phyloP scores from a whole-genome alignment of 805 yeast species.

The Ogataea nitratoaversa region DNA sequence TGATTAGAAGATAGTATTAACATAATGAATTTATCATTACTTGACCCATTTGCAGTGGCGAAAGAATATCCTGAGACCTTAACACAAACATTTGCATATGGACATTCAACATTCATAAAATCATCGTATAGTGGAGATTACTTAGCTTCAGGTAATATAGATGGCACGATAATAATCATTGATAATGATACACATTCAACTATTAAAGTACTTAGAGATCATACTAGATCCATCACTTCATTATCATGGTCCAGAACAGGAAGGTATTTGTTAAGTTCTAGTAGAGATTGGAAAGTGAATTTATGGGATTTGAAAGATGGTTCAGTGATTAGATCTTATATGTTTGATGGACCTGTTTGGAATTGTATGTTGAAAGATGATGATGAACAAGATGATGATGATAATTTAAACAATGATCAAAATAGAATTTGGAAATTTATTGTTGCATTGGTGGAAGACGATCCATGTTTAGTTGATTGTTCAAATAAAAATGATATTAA shows the following conservation, averaged over 20 bases:
- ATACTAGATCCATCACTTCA: constrained; percentile 69
- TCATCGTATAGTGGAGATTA: constrained; percentile 79
- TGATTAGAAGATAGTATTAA: neutral
- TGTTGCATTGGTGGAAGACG: constrained; percentile 63
- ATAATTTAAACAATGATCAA: too few relatives aligned
- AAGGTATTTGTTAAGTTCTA: constrained; percentile 59
- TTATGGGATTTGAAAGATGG: constrained; percentile 68
- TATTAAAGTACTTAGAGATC: constrained; percentile 56
- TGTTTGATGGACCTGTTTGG: constrained; percentile 75
- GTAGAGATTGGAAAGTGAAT: constrained; percentile 79
- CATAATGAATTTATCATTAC: constrained; percentile 69
- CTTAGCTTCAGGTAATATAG: constrained; percentile 71
- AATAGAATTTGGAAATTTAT: constrained; percentile 49
- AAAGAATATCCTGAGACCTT: constrained; percentile 88
- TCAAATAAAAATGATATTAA: constrained; percentile 16
- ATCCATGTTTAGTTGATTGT: constrained; percentile 49
- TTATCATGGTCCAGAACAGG: constrained; percentile 74
- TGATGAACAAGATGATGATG: constrained; percentile 12
- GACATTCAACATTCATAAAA: constrained; percentile 62
- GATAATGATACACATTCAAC: constrained; percentile 68
- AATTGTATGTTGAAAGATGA: constrained; percentile 53
- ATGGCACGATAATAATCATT: constrained; percentile 69
- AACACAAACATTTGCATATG: constrained; percentile 63
- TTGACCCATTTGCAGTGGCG: constrained; percentile 88
- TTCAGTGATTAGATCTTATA: constrained; percentile 37